Percentiles rank a stretch among this genome's conserved stretches.
These are phyloP conservation scores for Talaromyces sp. DNA, from an alignment of 2,329 filamentous ascomycete genomes.

Conservation along the genomic window DNA sequence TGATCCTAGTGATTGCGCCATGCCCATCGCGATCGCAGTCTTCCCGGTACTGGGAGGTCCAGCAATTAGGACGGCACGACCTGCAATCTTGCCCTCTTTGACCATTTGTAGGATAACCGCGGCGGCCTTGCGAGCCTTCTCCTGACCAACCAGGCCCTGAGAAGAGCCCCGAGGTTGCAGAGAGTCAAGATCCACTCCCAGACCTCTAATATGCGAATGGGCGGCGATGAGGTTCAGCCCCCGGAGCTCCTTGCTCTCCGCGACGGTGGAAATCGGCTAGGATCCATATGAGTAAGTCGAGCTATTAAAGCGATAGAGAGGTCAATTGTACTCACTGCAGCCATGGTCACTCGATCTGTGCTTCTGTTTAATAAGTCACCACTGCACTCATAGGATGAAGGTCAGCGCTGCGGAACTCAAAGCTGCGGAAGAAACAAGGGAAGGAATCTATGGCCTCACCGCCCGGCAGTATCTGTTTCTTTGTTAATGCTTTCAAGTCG, in stretches of 20 bases:
- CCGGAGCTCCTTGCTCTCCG: constrained; percentile 93
- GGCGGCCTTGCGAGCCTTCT: constrained; percentile 94
- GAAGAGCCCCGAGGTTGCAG: constrained; percentile 83
- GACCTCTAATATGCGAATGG: constrained; percentile 94
- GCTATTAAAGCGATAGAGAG: background rate
- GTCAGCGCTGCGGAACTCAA: background rate
- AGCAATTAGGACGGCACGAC: constrained; percentile 89
- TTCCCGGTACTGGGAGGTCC: constrained; percentile 97
- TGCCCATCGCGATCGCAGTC: constrained; percentile 97
- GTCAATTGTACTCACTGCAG: constrained; percentile 35
- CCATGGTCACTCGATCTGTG: constrained; percentile 31
- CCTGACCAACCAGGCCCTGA: constrained; percentile 92
- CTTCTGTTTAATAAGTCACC: background rate
- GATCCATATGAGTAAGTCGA: constrained; percentile 13
- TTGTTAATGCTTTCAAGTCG: no score
- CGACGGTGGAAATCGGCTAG: constrained; percentile 76
- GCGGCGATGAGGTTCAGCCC: constrained; percentile 97
- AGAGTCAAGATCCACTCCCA: constrained; percentile 89
- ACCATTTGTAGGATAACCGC: constrained; percentile 98
- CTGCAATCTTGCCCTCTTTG: constrained; percentile 97
- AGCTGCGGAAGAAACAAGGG: constrained; percentile 7
- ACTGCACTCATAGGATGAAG: background rate
- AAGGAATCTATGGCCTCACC: constrained; percentile 13
- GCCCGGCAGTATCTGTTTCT: constrained; percentile 34
- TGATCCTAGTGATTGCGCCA: constrained; percentile 91